These are phyloP conservation scores for Papiliotrema laurentii DNA, from an alignment of 1,284 basidiomycete species.

Conservation along the genomic window DNA sequence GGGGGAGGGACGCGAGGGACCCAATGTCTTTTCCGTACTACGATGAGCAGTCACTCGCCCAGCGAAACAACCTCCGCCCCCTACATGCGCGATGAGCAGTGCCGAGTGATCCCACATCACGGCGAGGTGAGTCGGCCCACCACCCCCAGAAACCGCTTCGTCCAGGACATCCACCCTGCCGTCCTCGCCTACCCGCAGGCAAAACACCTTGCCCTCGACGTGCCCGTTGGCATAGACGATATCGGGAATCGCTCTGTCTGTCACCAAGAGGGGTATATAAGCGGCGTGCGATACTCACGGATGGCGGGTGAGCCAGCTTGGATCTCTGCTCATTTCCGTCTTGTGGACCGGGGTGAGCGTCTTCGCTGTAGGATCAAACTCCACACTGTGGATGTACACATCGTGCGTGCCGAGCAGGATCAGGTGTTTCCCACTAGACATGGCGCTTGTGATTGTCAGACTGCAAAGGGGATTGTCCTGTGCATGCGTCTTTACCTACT, in stretches of 20 bases:
- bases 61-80: neutral
- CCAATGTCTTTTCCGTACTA: constrained; percentile 14
- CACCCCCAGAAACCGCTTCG: constrained; percentile 16
- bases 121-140: constrained; percentile 24
- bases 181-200: constrained; percentile 7
- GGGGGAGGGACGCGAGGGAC: constrained; percentile 12
- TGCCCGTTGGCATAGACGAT: constrained; percentile 24
- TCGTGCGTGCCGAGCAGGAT: constrained; percentile 26
- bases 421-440: constrained; percentile 9
- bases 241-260: constrained; percentile 2
- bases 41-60: neutral
- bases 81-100: constrained; percentile 21
- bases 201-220: constrained; percentile 23
- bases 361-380: constrained; percentile 14
- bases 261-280: neutral
- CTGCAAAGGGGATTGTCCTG: no score
- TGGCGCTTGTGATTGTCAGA: no score
- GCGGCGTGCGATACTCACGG: constrained; percentile 14
- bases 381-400: constrained; percentile 14
- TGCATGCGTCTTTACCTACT: no score
- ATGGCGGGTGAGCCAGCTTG: constrained; percentile 26
- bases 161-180: constrained; percentile 19
- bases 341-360: constrained; percentile 7
- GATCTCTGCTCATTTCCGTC: constrained; percentile 11
- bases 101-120: constrained; percentile 12